These are phyloP conservation scores for Phytophthora foliorum DNA, from an alignment of 352 stramenopile genomes.

Conservation along the genomic window DNA sequence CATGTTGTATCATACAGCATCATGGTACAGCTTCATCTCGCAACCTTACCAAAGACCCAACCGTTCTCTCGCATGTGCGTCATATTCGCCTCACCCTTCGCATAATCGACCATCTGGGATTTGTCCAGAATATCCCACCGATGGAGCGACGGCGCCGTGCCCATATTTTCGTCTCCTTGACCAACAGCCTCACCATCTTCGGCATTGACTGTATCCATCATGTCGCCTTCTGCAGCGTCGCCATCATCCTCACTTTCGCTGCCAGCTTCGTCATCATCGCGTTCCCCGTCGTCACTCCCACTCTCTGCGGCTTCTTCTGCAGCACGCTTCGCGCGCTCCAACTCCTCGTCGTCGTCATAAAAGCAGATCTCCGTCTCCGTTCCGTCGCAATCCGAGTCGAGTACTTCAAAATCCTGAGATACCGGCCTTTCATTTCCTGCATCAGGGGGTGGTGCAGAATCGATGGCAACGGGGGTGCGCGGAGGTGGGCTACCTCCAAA, in stretches of 20 bases:
- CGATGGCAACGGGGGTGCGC: no score
- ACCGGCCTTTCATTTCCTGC: not conserved
- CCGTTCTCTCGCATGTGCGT: conserved; percentile 1
- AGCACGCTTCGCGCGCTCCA: not conserved
- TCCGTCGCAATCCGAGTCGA: conserved; percentile 18
- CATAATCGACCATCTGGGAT: conserved; percentile 4
- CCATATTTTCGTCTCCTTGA: no score
- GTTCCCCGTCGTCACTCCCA: not conserved
- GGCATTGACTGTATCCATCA: no score
- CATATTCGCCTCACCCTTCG: not conserved
- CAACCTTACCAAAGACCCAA: conserved; percentile 3
- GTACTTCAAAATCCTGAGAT: not conserved
- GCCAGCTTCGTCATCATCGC: no score
- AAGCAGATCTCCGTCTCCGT: conserved; percentile 13
- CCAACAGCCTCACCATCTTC: no score
- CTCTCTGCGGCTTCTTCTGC: not conserved
- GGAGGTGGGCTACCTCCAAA: no score
- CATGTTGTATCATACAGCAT: conserved; percentile 20
- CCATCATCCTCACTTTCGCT: not conserved
- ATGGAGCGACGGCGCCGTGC: no score
- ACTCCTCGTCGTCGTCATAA: no score
- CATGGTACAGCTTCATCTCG: not conserved
- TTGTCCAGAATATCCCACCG: no score
- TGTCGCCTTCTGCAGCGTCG: not conserved
- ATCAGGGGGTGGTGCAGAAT: no score